Base-by-base conservation (phyloP, 2,329 filamentous ascomycete genomes). In the Tolypocladium cylindrosporum region DNA sequence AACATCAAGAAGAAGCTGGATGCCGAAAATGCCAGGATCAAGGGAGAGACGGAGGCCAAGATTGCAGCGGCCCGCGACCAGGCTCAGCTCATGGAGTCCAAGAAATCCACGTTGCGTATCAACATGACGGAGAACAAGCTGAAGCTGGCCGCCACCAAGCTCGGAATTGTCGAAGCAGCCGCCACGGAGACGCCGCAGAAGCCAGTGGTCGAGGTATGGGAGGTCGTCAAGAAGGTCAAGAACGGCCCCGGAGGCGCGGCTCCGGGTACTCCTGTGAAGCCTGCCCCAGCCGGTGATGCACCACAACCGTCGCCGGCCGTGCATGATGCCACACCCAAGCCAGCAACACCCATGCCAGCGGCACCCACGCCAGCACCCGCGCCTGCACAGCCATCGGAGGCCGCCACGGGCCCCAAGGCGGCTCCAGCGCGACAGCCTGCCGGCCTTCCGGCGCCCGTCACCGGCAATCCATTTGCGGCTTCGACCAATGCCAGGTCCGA, bases 121-220 rank as follows among this genome's bases (percentile, higher is more conserved):
- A 93, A 91, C 69, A 89, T 95, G 84, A 77, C 85, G 7, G 87
- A 93, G 64, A 89, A 87, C 64, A 85, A 87, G 68, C 74, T 80
- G 53, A 83, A 81, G 61, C 74, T 76, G 10, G 83, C 86, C 0
- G 79, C 79, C 55, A 89, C 87, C 5, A 95, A 94, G 75, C 75
- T 95, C 39, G 81, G 83, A 1, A 84, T 94, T 1, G 89, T 97
- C 4, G 83, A 91, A 67, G 89, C 85, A 53, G 92, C 93, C 14
- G 91, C 88, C 0, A 81, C 80, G n/a, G 88, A 96, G 54, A 97
- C 92, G 0, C 93, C 93, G 0, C 80, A 93, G 65, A 86, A 85
- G 68, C 84, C 91, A 0, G 91, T 97, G 4, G 83, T 77, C 11
- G 91, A 97, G 71, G 92, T 97, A 0, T 97, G 90, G 89, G 85